Evolutionary conservation across 768 basidiomycete species (phyloP), one percentile per base, ranked within the genome.

Genomic region (Auricularia auricula-judae): DNA sequence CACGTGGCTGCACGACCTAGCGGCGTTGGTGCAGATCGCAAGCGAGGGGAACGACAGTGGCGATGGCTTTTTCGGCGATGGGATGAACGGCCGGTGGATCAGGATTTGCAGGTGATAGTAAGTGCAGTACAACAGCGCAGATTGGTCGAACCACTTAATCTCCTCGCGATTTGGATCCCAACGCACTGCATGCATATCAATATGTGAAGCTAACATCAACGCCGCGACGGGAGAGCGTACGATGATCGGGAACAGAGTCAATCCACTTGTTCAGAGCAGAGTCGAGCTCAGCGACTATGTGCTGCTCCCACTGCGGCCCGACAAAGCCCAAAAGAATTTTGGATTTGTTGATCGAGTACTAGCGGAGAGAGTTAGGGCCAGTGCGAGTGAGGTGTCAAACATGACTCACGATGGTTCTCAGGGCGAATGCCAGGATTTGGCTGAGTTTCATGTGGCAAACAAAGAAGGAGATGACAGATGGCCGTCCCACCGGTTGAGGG

Each of bases 1-100:
- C 35, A 93, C 81, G 70, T 87, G 88, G 44, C 82, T 83, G 65
- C 83, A 86, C 1, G 88, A 89, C 7, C 89, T 79, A 1, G 92
- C 88, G 0, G 92, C 82, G 66, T 92, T 93, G n/a, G 87, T 85
- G 72, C 87, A 91, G 63, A 88, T 90, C 0, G 88, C 86, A 23
- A 89, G 77, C 0, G 86, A 89, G 10, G 87, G 87, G 70, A 86
- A 84, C 2, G 81, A 77, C 3, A 83, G 66, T 1, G 74, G 71
- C 0, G 81, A 78, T 0, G 79, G 79, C 65, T 78, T 84, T 56
- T 80, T 75, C 2, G 84, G 82, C 0, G 82, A 82, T 0, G 86
- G 86, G 64, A 93, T 85, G 74, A 90, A 91, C 0, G 89, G 86
- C 2, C 89, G 85, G 72, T 92, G 89, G 44, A 90, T 79, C 42